phyloP scores from a whole-genome alignment of 2,329 filamentous ascomycete species.

The Ceratocystis papillata region DNA sequence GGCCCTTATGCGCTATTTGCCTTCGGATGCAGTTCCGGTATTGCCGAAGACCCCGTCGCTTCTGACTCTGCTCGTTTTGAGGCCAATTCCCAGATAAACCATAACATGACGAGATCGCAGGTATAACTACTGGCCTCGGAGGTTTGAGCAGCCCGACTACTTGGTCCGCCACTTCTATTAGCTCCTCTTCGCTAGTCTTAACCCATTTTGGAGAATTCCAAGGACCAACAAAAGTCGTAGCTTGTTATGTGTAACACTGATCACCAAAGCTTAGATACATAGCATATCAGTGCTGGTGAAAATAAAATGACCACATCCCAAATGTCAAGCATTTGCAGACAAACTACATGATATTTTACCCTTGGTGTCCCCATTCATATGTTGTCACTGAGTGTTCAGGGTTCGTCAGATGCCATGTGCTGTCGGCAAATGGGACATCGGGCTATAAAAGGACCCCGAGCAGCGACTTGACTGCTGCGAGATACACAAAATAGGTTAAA shows the following conservation, averaged over 20 bases:
- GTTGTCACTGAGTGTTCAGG: neutral
- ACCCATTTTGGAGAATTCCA: neutral
- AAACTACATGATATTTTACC: neutral
- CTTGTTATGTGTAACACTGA: constrained; percentile 1
- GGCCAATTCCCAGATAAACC: no score
- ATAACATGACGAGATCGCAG: neutral
- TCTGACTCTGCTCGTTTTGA: no score
- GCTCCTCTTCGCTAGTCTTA: no score
- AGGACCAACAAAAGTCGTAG: neutral
- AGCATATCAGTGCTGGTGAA: neutral
- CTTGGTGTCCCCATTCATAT: neutral
- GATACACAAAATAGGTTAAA: neutral
- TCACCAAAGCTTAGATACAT: neutral
- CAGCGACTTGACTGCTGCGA: neutral
- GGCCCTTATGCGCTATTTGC: no score
- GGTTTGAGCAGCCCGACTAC: neutral
- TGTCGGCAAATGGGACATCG: neutral
- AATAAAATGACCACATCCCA: neutral
- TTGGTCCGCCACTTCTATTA: neutral
- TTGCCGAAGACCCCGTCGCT: neutral
- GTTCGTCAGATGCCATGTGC: neutral
- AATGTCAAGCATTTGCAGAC: neutral
- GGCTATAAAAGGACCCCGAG: constrained; percentile 5
- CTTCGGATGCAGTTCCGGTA: no score
- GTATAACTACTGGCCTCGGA: neutral